phyloP scores from a whole-genome alignment of 1,284 basidiomycete genomes.

The Ceratobasidium sp. region DNA sequence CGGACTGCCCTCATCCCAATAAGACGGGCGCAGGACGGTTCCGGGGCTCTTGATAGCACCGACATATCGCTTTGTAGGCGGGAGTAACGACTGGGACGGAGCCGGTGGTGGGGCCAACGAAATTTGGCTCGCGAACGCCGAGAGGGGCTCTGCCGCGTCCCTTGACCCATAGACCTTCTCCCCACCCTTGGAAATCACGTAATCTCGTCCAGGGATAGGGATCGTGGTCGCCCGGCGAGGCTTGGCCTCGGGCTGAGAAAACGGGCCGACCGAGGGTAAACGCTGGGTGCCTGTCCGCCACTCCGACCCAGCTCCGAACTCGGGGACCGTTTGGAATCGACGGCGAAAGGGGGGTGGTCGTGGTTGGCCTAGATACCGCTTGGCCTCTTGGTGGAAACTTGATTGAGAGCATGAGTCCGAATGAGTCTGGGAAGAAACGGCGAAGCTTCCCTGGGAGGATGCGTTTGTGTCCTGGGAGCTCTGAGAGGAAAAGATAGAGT shows the following conservation, averaged over 20 bases:
- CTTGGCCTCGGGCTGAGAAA: not conserved
- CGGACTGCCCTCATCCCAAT: conserved; percentile 18
- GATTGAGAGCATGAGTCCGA: not conserved
- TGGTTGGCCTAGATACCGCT: not conserved
- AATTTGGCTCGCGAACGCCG: conserved; percentile 17
- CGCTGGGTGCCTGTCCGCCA: not conserved
- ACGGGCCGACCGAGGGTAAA: not conserved
- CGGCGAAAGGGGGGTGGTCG: conserved; percentile 8
- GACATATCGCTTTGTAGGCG: conserved; percentile 7
- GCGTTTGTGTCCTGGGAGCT: conserved; percentile 3
- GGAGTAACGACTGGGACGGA: not conserved
- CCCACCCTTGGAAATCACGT: not conserved
- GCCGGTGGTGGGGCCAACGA: not conserved
- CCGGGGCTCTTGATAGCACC: conserved; percentile 6
- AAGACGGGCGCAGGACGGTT: not conserved
- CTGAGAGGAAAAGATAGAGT: conserved; percentile 37
- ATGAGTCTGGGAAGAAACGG: not conserved
- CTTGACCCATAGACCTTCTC: not conserved
- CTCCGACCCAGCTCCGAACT: not conserved
- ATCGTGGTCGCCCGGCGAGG: not conserved
- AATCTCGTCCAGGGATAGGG: conserved; percentile 11
- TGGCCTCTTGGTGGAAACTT: not conserved
- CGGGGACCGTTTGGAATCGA: not conserved
- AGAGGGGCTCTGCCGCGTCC: not conserved
- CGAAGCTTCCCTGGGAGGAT: not conserved